Evolutionary conservation across 2,329 filamentous ascomycete species (phyloP).

Genomic region (Nothopassalora personata): DNA sequence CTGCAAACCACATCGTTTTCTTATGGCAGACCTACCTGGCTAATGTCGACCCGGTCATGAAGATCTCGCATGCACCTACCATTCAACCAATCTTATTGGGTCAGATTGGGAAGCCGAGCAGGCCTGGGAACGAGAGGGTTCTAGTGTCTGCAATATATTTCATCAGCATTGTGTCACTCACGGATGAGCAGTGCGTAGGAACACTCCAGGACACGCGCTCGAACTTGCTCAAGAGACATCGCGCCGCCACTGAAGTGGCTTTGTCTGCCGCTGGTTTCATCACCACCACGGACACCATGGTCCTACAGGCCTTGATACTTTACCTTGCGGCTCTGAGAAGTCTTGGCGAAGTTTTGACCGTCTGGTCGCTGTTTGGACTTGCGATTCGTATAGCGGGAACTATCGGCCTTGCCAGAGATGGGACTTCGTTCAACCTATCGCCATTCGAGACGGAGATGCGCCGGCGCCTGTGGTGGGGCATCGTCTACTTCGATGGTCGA

Average conservation of each 20-base stretch:
- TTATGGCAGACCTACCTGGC: constrained; percentile 72
- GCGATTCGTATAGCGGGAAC: constrained; percentile 44
- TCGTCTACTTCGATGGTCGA: constrained; percentile 63
- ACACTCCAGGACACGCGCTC: constrained; percentile 20
- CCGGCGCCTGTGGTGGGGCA: constrained; percentile 31
- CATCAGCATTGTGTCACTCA: constrained; percentile 29
- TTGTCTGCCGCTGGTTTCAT: constrained; percentile 27
- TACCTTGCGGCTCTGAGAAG: constrained; percentile 25
- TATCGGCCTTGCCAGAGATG: constrained; percentile 34
- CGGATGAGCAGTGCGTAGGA: constrained; percentile 25
- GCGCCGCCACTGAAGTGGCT: constrained; percentile 23
- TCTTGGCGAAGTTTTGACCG: constrained; percentile 20
- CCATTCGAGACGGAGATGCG: constrained; percentile 34
- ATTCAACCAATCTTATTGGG: constrained; percentile 62
- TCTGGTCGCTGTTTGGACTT: constrained; percentile 25
- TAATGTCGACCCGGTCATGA: constrained; percentile 68
- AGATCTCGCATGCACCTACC: constrained; percentile 66
- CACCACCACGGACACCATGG: constrained; percentile 25
- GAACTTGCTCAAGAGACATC: constrained; percentile 21
- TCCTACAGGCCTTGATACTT: constrained; percentile 29
- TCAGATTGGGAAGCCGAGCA: constrained; percentile 51
- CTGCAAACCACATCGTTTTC: constrained; percentile 48
- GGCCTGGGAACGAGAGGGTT: constrained; percentile 41
- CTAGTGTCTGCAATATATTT: constrained; percentile 35
- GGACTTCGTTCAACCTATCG: constrained; percentile 24